A percentile compares a stretch with the other conserved stretches of the same genome.
phyloP scores from a whole-genome alignment of 2,329 filamentous ascomycete species.

The Fusarium sp. region DNA sequence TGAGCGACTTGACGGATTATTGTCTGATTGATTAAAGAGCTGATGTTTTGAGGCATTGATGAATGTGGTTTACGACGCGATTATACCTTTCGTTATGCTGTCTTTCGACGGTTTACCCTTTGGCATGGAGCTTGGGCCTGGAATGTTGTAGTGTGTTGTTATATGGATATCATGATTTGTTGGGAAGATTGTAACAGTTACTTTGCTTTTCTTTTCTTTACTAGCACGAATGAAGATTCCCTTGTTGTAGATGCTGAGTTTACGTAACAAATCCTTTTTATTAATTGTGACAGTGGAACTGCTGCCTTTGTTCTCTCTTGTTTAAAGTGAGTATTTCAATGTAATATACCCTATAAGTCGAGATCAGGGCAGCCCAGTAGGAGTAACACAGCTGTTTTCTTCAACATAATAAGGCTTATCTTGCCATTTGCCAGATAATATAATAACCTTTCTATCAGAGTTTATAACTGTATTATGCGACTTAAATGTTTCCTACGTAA shows the following conservation, averaged over 20 bases:
- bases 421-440: too few species aligned
- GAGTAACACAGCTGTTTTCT: too few species aligned
- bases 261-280: background rate
- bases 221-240: slow-evolving; percentile 11
- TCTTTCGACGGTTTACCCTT: slow-evolving; percentile 17
- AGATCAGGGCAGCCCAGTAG: too few species aligned
- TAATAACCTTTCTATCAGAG: too few species aligned
- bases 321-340: too few species aligned
- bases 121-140: slow-evolving; percentile 29
- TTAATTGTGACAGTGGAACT: background rate
- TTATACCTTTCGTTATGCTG: slow-evolving; percentile 36
- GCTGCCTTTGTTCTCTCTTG: background rate
- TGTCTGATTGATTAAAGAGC: slow-evolving; percentile 17
- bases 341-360: too few species aligned
- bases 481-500: too few species aligned
- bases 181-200: slow-evolving; percentile 36
- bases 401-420: too few species aligned
- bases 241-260: slow-evolving; percentile 11
- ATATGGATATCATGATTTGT: slow-evolving; percentile 31
- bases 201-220: slow-evolving; percentile 32
- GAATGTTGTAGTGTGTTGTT: slow-evolving; percentile 11
- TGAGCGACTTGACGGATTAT: slow-evolving; percentile 19
- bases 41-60: slow-evolving; percentile 3
- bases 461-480: too few species aligned
- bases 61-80: slow-evolving; percentile 27